Evolutionary conservation across 371 early-diverging fungal genomes (phyloP).

Genomic region (Mortierella polycephala): DNA sequence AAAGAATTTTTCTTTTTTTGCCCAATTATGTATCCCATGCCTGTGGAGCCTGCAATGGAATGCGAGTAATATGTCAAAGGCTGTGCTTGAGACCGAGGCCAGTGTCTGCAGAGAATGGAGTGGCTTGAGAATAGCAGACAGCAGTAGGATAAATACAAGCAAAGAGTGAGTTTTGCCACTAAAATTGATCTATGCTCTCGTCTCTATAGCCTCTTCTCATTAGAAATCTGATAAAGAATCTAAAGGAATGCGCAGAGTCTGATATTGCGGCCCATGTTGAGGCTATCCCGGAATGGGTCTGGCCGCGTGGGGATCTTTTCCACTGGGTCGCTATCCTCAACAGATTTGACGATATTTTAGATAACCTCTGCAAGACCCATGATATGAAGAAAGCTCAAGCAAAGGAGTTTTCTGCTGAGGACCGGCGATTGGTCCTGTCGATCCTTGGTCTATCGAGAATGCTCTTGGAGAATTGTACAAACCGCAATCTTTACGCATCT

Average conservation of each 20-base stretch:
- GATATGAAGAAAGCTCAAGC: slow-evolving; percentile 73
- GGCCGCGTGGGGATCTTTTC: slow-evolving; percentile 91
- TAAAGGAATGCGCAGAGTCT: slow-evolving; percentile 65
- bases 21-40: too few relatives aligned
- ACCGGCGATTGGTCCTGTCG: slow-evolving; percentile 69
- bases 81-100: too few relatives aligned
- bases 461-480: slow-evolving; percentile 94
- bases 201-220: slow-evolving; percentile 64
- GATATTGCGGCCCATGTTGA: slow-evolving; percentile 65
- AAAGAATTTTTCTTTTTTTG: too few relatives aligned
- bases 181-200: neutral
- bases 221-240: slow-evolving; percentile 63
- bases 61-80: too few relatives aligned
- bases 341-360: slow-evolving; percentile 89
- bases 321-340: slow-evolving; percentile 95
- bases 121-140: neutral
- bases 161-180: slow-evolving; percentile 7
- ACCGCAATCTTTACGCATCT: slow-evolving; percentile 92
- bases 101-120: too few relatives aligned
- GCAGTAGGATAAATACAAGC: neutral
- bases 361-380: slow-evolving; percentile 70
- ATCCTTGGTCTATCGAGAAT: slow-evolving; percentile 80
- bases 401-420: slow-evolving; percentile 62
- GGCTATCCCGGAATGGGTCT: slow-evolving; percentile 74
- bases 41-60: too few relatives aligned